These are phyloP conservation scores for Phytophthora crassamura DNA, from an alignment of 352 stramenopile species.

Conservation along the genomic window DNA sequence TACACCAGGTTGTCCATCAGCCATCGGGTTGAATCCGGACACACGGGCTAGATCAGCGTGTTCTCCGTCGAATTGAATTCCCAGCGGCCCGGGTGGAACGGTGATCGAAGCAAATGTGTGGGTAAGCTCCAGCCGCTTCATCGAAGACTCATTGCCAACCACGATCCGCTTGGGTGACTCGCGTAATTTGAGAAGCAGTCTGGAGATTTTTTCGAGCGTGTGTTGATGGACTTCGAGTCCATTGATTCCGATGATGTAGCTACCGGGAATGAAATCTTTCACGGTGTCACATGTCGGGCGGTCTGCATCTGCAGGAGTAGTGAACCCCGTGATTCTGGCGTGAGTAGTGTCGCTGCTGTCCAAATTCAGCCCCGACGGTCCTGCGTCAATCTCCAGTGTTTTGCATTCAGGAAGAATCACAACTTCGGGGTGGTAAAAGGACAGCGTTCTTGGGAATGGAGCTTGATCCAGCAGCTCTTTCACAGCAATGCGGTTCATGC, in stretches of 20 bases:
- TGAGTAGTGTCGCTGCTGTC: conserved; percentile 39
- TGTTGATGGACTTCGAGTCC: conserved; percentile 59
- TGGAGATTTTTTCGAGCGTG: conserved; percentile 47
- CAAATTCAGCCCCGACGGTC: conserved; percentile 59
- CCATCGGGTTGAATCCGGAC: conserved; percentile 49
- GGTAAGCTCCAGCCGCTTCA: conserved; percentile 34
- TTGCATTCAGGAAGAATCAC: conserved; percentile 50
- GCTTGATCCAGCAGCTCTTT: conserved; percentile 39
- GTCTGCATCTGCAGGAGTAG: conserved; percentile 40
- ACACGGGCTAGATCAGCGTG: conserved; percentile 35
- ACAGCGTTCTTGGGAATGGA: conserved; percentile 40
- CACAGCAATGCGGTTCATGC: conserved; percentile 35
- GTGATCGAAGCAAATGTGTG: conserved; percentile 14
- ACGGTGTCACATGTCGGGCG: conserved; percentile 47
- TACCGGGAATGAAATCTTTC: conserved; percentile 48
- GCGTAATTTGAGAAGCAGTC: conserved; percentile 55
- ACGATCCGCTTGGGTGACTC: conserved; percentile 47
- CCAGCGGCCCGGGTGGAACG: conserved; percentile 50
- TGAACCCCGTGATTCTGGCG: conserved; percentile 55
- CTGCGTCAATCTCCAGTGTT: conserved; percentile 43
- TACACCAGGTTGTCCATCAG: conserved; percentile 32
- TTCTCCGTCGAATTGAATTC: conserved; percentile 55
- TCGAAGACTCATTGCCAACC: conserved; percentile 45
- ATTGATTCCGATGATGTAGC: conserved; percentile 74
- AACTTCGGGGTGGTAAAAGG: conserved; percentile 36